Conservation (phyloP, 2,329 filamentous ascomycete genomes). For the Aspergillus sergii region DNA sequence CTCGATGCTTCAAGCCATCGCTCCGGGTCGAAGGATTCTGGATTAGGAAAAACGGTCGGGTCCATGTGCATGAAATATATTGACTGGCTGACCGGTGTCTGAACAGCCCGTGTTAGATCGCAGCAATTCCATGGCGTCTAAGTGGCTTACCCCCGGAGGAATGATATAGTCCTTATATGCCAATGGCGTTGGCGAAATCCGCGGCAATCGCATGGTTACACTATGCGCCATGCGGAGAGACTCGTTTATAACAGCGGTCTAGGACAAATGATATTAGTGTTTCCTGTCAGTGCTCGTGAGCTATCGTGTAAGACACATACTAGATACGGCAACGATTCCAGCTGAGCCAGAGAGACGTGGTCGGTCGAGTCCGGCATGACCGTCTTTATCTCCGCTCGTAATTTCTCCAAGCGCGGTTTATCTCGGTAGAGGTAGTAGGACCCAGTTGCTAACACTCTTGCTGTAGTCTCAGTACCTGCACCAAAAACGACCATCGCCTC, state of each 20-base stretch:
- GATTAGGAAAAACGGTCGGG: conserved; percentile 32
- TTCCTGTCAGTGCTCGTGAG: background rate
- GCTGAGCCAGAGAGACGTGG: conserved; percentile 12
- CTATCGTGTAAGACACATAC: conserved; percentile 1
- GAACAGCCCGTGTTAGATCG: background rate
- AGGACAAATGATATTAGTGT: background rate
- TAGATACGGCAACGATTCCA: conserved; percentile 25
- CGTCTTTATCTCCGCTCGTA: conserved; percentile 21
- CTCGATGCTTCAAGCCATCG: conserved; percentile 32
- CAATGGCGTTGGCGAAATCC: background rate
- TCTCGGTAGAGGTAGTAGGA: conserved; percentile 23
- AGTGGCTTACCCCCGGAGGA: conserved; percentile 26
- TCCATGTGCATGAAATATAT: conserved; percentile 34
- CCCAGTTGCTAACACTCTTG: conserved; percentile 19
- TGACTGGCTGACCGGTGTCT: conserved; percentile 38
- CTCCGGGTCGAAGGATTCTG: conserved; percentile 33
- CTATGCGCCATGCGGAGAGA: conserved; percentile 13
- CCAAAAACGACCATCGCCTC: conserved; percentile 25
- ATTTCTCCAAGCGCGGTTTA: conserved; percentile 12
- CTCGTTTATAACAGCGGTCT: conserved; percentile 20
- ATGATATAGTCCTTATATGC: conserved; percentile 20
- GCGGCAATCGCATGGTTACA: background rate
- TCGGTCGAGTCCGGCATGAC: conserved; percentile 13
- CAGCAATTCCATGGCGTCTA: background rate
- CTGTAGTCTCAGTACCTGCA: conserved; percentile 30